Evolutionary conservation across 371 early-diverging fungal species (phyloP).

Genomic region (Mortierella sp.): DNA sequence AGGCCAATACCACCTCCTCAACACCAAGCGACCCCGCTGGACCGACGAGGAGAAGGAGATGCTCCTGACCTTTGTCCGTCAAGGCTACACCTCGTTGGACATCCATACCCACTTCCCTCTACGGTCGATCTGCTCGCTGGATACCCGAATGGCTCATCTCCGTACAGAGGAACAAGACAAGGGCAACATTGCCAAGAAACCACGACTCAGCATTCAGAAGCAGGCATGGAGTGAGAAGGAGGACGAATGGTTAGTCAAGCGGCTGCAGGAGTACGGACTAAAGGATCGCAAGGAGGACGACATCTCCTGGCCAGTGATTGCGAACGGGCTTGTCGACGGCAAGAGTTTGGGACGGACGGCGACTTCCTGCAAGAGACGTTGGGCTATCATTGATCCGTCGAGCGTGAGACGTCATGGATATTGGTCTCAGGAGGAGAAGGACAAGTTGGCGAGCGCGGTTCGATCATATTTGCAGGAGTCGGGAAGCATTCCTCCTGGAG

Average conservation of each 20-base stretch:
- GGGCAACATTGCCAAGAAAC: background rate
- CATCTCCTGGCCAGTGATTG: conserved; percentile 14
- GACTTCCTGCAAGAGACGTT: conserved; percentile 21
- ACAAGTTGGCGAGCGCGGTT: conserved; percentile 1
- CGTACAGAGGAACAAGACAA: background rate
- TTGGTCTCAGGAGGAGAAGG: conserved; percentile 2
- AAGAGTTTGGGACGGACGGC: conserved; percentile 13
- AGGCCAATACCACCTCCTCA: background rate
- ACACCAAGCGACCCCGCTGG: conserved; percentile 1
- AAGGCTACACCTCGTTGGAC: background rate
- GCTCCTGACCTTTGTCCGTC: background rate
- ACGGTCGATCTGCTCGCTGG: conserved; percentile 7
- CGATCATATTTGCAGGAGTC: background rate
- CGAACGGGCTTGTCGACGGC: background rate
- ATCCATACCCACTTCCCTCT: conserved; percentile 9
- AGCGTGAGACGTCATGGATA: background rate
- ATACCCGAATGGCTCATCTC: background rate
- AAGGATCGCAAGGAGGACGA: background rate
- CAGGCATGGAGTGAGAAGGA: conserved; percentile 13
- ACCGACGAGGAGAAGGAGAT: conserved; percentile 1
- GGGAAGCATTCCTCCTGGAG: background rate
- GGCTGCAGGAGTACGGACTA: background rate
- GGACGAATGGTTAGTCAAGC: conserved; percentile 9
- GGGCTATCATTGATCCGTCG: conserved; percentile 10
- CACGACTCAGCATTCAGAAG: background rate